Evolutionary conservation across 73 alveolate genomes (phyloP).

Genomic region (Paramecium sonneborni): DNA sequence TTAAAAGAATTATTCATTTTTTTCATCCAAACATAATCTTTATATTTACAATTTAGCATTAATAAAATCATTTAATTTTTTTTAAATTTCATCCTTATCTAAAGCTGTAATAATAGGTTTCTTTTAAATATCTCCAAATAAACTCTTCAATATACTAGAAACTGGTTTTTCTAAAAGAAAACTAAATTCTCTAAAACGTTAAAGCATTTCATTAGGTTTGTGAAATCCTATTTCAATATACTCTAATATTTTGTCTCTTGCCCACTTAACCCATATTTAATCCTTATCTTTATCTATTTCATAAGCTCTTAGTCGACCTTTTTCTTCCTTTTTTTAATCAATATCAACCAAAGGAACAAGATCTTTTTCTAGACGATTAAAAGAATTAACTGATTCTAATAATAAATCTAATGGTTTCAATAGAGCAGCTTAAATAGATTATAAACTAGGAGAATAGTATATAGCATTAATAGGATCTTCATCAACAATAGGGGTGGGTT

Average conservation of each 20-base stretch:
- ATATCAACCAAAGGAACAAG: conserved; percentile 64
- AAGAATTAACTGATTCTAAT: conserved; percentile 56
- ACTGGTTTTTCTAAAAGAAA: conserved; percentile 60
- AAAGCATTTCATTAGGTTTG: conserved; percentile 53
- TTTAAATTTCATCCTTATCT: conserved; percentile 50
- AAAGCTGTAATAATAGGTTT: conserved; percentile 28
- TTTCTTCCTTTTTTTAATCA: background rate
- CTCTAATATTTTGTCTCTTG: background rate
- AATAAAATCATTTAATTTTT: conserved; percentile 52
- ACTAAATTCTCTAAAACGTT: conserved; percentile 52
- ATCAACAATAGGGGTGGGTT: background rate
- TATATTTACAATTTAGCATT: conserved; percentile 54
- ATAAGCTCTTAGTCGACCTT: conserved; percentile 24
- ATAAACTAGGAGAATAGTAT: conserved; percentile 41
- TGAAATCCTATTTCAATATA: conserved; percentile 57
- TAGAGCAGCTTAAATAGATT: conserved; percentile 8
- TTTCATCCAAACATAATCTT: conserved; percentile 60
- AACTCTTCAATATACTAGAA: background rate
- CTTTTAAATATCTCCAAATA: conserved; percentile 44
- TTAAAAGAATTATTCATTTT: conserved; percentile 60
- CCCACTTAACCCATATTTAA: conserved; percentile 56
- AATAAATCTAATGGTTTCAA: conserved; percentile 46
- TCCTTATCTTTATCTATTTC: conserved; percentile 42
- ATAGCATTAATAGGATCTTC: conserved; percentile 49
- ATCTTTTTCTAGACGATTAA: conserved; percentile 58